Percentiles rank a stretch among this genome's conserved stretches.
Evolutionary conservation across 1,139 yeast genomes (phyloP).

Genomic region (Casaregolazyma lundiana): DNA sequence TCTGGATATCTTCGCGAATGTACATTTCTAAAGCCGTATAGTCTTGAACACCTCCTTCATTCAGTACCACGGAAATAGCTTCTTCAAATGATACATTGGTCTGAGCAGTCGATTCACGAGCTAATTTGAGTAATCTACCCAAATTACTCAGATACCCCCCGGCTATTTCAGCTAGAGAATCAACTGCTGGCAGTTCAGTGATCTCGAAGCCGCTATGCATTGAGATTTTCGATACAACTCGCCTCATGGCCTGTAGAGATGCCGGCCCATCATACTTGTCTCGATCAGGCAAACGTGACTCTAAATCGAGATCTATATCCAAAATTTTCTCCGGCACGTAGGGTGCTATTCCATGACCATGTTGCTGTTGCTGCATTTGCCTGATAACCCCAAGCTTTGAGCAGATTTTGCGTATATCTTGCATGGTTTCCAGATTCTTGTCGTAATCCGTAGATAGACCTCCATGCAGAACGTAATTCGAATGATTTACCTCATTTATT

Average conservation of each 20-base stretch:
- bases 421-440: constrained; percentile 71
- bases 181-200: constrained; percentile 72
- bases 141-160: constrained; percentile 73
- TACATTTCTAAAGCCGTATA: constrained; percentile 74
- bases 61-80: constrained; percentile 55
- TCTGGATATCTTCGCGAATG: constrained; percentile 65
- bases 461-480: constrained; percentile 39
- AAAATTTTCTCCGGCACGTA: constrained; percentile 59
- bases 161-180: constrained; percentile 77
- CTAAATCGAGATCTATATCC: constrained; percentile 72
- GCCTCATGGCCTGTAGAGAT: constrained; percentile 61
- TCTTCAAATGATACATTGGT: constrained; percentile 38
- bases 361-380: constrained; percentile 84
- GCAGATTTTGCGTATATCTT: constrained; percentile 81
- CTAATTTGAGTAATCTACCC: constrained; percentile 64
- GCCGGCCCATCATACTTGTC: constrained; percentile 53
- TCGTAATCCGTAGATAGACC: constrained; percentile 62
- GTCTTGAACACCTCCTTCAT: constrained; percentile 80
- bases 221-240: constrained; percentile 69
- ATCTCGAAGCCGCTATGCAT: constrained; percentile 95
- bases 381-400: constrained; percentile 84
- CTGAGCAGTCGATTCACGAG: constrained; percentile 46
- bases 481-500: constrained; percentile 37
- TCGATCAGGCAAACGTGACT: constrained; percentile 68
- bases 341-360: constrained; percentile 69